These are phyloP conservation scores for Colletotrichum sansevieriae DNA, from an alignment of 2,329 filamentous ascomycete genomes.

Conservation along the genomic window DNA sequence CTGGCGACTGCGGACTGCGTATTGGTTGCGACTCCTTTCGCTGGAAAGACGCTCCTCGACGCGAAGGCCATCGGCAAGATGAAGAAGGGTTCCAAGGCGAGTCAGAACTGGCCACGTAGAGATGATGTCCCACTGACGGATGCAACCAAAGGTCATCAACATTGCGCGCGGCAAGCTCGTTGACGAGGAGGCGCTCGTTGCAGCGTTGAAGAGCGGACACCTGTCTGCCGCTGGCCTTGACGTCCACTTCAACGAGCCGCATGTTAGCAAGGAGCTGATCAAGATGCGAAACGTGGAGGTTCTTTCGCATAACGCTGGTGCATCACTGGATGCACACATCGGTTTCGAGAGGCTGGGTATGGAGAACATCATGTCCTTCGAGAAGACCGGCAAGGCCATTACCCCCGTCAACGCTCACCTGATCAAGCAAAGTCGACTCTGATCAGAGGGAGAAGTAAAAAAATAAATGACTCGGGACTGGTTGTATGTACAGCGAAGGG, in stretches of 20 bases:
- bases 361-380: constrained; percentile 34
- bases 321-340: constrained; percentile 34
- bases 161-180: constrained; percentile 80
- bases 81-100: constrained; percentile 77
- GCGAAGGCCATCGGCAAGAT: constrained; percentile 74
- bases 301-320: constrained; percentile 38
- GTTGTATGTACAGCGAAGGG: constrained; percentile 21
- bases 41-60: constrained; percentile 76
- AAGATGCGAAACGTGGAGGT: constrained; percentile 38
- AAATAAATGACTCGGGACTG: no score
- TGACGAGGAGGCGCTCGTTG: constrained; percentile 77
- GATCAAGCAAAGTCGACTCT: constrained; percentile 38
- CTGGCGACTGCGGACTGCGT: constrained; percentile 65
- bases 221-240: constrained; percentile 76
- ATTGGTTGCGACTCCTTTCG: constrained; percentile 74
- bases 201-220: constrained; percentile 73
- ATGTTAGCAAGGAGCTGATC: constrained; percentile 38
- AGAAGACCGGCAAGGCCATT: constrained; percentile 29
- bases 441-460: not conserved
- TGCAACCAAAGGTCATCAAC: constrained; percentile 73
- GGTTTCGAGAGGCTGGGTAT: constrained; percentile 38
- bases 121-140: constrained; percentile 50
- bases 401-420: constrained; percentile 36
- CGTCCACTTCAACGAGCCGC: constrained; percentile 78
- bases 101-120: not conserved